Conservation (phyloP, 805 yeast genomes). For the Yarrowia sp. region DNA sequence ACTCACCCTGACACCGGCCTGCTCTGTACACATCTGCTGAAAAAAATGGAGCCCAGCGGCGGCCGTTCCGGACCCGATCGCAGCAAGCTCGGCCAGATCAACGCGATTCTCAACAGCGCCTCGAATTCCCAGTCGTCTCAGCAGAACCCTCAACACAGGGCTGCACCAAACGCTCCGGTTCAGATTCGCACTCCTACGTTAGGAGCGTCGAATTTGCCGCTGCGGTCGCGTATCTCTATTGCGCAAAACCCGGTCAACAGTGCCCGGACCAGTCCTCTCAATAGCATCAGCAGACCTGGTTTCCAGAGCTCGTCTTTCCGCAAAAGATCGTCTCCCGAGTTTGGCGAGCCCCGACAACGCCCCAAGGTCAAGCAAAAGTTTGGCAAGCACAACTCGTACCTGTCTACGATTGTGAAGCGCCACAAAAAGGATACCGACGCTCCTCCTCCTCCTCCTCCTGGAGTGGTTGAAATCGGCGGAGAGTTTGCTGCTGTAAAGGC, state of each 20-base stretch:
- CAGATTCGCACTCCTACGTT: background rate
- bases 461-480: slow-evolving; percentile 10
- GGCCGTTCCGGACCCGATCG: background rate
- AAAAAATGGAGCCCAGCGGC: slow-evolving; percentile 9
- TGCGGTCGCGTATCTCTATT: background rate
- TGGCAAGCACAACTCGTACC: background rate
- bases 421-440: background rate
- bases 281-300: background rate
- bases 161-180: background rate
- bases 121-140: too few relatives aligned
- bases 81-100: background rate
- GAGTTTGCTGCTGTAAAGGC: background rate
- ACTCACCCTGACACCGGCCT: background rate
- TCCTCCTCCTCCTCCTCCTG: background rate
- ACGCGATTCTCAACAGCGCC: background rate
- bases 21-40: too few relatives aligned
- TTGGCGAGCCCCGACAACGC: background rate
- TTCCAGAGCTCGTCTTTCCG: background rate
- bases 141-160: too few relatives aligned
- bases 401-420: background rate
- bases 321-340: background rate
- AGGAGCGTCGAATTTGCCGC: background rate
- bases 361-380: background rate
- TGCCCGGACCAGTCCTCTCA: background rate
- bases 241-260: background rate